phyloP scores from a whole-genome alignment of 2,329 filamentous ascomycete species.

The Phialophora tarda region DNA sequence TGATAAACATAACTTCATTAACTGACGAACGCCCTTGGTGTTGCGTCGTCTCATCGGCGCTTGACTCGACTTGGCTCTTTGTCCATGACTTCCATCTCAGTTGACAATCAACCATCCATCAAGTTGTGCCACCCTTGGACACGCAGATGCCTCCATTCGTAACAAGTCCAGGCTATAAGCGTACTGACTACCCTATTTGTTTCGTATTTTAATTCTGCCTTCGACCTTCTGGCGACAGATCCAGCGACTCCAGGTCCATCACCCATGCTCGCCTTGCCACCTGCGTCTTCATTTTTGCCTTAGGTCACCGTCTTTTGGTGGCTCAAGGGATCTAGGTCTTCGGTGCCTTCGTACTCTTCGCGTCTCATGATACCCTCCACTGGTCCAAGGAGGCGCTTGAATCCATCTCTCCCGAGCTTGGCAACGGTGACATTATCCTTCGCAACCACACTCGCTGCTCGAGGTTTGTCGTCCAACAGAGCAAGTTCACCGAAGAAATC shows the following conservation, averaged over 20 bases:
- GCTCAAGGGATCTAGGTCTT: conserved; percentile 42
- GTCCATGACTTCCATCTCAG: conserved; percentile 1
- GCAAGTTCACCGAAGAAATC: conserved; percentile 98
- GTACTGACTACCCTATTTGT: neutral
- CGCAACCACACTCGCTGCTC: conserved; percentile 86
- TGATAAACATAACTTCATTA: conserved; percentile 14
- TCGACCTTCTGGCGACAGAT: neutral
- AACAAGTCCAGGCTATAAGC: neutral
- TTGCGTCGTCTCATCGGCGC: conserved; percentile 3
- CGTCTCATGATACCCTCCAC: conserved; percentile 94
- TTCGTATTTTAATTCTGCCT: neutral
- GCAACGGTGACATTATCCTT: conserved; percentile 90
- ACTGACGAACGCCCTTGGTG: conserved; percentile 3
- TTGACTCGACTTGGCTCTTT: neutral
- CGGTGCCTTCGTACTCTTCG: conserved; percentile 47
- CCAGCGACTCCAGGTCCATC: neutral
- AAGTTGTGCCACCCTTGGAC: neutral
- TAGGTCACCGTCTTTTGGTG: conserved; percentile 47
- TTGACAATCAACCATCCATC: neutral
- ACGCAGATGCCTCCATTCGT: neutral
- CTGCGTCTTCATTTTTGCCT: neutral
- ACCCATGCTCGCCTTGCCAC: neutral
- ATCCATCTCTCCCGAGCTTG: conserved; percentile 88
- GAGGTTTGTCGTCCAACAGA: conserved; percentile 87
- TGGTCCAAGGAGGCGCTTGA: conserved; percentile 88